Percentiles rank a stretch among this genome's conserved stretches.
These are phyloP conservation scores for Paspalum vaginatum DNA, from an alignment of 176 grass and related monocot genomes.

Conservation along the genomic window DNA sequence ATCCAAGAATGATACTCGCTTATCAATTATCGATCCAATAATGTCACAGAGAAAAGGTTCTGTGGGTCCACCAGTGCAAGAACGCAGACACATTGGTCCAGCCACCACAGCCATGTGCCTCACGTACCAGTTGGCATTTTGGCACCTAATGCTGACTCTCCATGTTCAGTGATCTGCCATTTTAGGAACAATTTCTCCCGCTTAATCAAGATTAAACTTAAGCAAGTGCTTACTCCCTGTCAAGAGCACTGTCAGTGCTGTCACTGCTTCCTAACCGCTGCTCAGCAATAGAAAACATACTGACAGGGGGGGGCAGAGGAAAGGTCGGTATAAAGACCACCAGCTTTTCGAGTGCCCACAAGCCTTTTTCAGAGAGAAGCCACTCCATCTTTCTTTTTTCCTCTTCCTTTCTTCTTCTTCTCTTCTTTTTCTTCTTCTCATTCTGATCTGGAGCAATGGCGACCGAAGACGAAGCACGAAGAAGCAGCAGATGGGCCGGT, in stretches of 20 bases:
- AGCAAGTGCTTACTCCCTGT: constrained; percentile 35
- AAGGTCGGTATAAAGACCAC: constrained; percentile 59
- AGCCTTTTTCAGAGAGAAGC: constrained; percentile 43
- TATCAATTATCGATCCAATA: constrained; percentile 58
- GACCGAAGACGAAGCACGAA: constrained; percentile 39
- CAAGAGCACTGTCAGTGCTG: constrained; percentile 55
- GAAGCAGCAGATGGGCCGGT: constrained; percentile 52
- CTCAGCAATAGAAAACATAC: constrained; percentile 53
- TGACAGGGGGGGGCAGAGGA: constrained; percentile 44
- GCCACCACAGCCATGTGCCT: constrained; percentile 58
- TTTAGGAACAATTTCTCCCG: constrained; percentile 38
- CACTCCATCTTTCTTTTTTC: constrained; percentile 20
- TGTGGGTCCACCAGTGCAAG: constrained; percentile 49
- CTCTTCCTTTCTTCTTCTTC: constrained; percentile 1
- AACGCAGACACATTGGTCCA: constrained; percentile 53
- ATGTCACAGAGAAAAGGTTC: constrained; percentile 56
- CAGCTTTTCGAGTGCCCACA: constrained; percentile 49
- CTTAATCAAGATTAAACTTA: constrained; percentile 30
- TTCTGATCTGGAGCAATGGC: constrained; percentile 62
- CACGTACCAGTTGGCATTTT: constrained; percentile 57
- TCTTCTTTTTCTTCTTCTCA: constrained; percentile 27
- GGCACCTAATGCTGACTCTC: constrained; percentile 47
- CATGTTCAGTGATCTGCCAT: constrained; percentile 53
- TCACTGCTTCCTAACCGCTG: constrained; percentile 43
- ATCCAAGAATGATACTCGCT: constrained; percentile 41